phyloP scores from a whole-genome alignment of 192 early-diverging fungal genomes.

The Coemansia aciculifera region DNA sequence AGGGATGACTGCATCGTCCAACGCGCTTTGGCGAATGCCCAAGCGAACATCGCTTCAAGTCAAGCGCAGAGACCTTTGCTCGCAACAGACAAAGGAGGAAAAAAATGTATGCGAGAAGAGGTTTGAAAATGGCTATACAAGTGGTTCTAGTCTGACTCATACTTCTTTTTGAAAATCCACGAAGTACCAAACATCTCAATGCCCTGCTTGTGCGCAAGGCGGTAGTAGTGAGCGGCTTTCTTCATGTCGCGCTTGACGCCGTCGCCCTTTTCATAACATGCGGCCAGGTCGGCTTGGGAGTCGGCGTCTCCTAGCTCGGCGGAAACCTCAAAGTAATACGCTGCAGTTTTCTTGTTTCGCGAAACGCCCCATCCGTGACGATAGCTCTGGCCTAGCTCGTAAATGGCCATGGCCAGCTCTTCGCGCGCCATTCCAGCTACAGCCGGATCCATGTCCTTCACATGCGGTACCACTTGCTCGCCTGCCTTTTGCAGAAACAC shows the following conservation, averaged over 20 bases:
- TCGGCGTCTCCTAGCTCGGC: constrained; percentile 79
- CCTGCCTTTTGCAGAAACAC: constrained; percentile 71
- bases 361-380: constrained; percentile 80
- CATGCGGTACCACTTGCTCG: constrained; percentile 62
- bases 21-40: neutral
- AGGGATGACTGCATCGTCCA: too few relatives aligned
- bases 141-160: constrained; percentile 55
- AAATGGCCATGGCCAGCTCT: constrained; percentile 74
- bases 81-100: too few relatives aligned
- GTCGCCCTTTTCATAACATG: constrained; percentile 70
- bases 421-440: constrained; percentile 63
- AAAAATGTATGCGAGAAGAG: neutral
- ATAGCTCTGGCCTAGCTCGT: constrained; percentile 77
- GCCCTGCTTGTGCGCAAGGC: constrained; percentile 72
- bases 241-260: constrained; percentile 78
- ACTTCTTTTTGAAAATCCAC: constrained; percentile 84
- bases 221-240: constrained; percentile 76
- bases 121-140: neutral
- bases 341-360: constrained; percentile 69
- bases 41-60: neutral
- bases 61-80: neutral
- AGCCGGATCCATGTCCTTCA: constrained; percentile 60
- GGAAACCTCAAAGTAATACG: constrained; percentile 80
- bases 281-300: constrained; percentile 72
- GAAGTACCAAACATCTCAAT: constrained; percentile 74